Evolutionary conservation across 495 filamentous ascomycete genomes (phyloP).

Genomic region (Niebla homalea): DNA sequence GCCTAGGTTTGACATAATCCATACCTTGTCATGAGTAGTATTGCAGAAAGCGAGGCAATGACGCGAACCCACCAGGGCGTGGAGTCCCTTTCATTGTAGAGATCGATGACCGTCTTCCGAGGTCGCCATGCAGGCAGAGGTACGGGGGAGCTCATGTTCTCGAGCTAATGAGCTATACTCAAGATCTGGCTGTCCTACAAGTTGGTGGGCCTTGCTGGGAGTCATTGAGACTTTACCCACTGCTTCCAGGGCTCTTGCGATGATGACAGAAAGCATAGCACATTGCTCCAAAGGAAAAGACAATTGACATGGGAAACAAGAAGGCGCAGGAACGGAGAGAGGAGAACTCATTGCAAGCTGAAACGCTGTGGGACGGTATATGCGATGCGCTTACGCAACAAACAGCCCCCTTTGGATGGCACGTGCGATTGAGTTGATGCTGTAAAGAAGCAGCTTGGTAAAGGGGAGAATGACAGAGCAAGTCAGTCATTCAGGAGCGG

Average conservation of each 20-base stretch:
- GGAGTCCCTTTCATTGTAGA: slow-evolving; percentile 16
- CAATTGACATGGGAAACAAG: background rate
- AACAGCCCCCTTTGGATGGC: background rate
- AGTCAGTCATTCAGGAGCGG: too few relatives aligned
- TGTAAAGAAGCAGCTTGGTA: too few relatives aligned
- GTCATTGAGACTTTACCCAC: too few relatives aligned
- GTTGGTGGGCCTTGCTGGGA: too few relatives aligned
- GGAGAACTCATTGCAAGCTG: background rate
- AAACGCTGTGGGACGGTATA: background rate
- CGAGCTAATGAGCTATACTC: too few relatives aligned
- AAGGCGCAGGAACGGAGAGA: background rate
- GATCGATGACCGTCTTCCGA: slow-evolving; percentile 17
- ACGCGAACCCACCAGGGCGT: slow-evolving; percentile 16
- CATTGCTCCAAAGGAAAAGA: too few relatives aligned
- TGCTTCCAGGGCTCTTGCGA: too few relatives aligned
- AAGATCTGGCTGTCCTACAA: too few relatives aligned
- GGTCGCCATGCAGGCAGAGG: slow-evolving; percentile 14
- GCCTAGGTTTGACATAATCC: background rate
- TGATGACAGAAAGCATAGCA: too few relatives aligned
- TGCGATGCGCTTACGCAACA: slow-evolving; percentile 1
- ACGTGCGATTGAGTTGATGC: too few relatives aligned
- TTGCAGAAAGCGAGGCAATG: slow-evolving; percentile 11
- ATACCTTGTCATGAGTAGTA: slow-evolving; percentile 16
- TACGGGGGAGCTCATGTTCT: too few relatives aligned
- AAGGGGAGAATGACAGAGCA: too few relatives aligned